A percentile compares a stretch with the other conserved stretches of the same genome.
Evolutionary conservation across 2,329 filamentous ascomycete species (phyloP).

Genomic region (Ophiostoma australiae): DNA sequence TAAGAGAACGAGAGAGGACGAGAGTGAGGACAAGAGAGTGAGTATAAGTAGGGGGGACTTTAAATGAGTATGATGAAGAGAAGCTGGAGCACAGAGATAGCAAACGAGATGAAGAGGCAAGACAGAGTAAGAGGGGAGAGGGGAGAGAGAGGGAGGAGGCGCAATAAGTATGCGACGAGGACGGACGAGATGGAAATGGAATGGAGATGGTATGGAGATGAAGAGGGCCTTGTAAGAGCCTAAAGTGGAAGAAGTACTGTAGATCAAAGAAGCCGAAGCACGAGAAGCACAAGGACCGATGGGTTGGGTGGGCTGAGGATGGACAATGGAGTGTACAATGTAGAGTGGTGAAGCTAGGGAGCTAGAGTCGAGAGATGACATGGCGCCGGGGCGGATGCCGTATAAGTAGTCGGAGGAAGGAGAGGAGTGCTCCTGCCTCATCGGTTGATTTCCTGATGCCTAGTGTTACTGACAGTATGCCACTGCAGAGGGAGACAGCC

Average conservation of each 20-base stretch:
- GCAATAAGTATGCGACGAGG: not conserved
- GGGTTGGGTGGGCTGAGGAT: not conserved
- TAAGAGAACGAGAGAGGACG: not conserved
- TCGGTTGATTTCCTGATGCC: not conserved
- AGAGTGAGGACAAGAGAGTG: not conserved
- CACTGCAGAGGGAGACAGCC: not conserved
- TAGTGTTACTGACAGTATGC: not conserved
- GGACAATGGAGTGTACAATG: not conserved
- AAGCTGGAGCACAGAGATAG: not conserved
- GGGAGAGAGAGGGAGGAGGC: not conserved
- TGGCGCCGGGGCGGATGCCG: not conserved
- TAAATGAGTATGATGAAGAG: not conserved
- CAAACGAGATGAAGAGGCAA: not conserved
- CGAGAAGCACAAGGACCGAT: conserved; percentile 1
- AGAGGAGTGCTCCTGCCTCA: not conserved
- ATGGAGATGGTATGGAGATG: conserved; percentile 8
- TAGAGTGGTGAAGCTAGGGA: conserved; percentile 9
- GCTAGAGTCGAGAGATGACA: conserved; percentile 2
- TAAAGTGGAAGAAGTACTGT: conserved; percentile 10
- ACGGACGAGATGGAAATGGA: conserved; percentile 3
- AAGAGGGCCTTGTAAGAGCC: not conserved
- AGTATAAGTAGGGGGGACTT: not conserved
- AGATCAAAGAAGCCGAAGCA: not conserved
- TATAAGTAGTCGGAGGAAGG: conserved; percentile 4
- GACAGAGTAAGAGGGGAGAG: not conserved